A percentile compares a stretch with the other conserved stretches of the same genome.
Evolutionary conservation across 129 eudicot genomes (phyloP).

Genomic region (Logfia minima): DNA sequence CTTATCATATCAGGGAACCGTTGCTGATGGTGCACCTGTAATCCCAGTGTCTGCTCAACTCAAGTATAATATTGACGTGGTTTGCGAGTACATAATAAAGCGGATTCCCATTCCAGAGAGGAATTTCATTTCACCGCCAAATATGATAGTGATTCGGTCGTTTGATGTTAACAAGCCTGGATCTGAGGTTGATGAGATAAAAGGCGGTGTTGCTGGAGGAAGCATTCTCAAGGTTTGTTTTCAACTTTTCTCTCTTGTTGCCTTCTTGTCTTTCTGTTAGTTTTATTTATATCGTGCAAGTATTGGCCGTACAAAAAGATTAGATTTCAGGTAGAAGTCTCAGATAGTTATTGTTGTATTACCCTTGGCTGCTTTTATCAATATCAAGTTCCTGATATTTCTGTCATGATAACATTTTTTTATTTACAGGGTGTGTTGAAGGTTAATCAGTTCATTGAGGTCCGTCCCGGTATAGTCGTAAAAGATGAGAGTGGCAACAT

Average conservation of each 20-base stretch:
- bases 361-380: neutral
- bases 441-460: slow-evolving; percentile 87
- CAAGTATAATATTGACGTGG: slow-evolving; percentile 93
- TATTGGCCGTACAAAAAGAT: neutral
- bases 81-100: slow-evolving; percentile 84
- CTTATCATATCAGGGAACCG: slow-evolving; percentile 67
- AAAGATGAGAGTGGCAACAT: slow-evolving; percentile 92
- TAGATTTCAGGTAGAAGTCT: neutral
- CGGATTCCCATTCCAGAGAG: slow-evolving; percentile 94
- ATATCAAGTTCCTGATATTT: neutral
- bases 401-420: neutral
- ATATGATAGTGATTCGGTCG: slow-evolving; percentile 96
- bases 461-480: slow-evolving; percentile 94
- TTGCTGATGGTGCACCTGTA: slow-evolving; percentile 93
- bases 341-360: neutral
- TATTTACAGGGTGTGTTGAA: slow-evolving; percentile 88
- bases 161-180: slow-evolving; percentile 99
- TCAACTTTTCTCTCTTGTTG: neutral
- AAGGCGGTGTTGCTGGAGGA: slow-evolving; percentile 99
- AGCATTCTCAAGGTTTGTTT: slow-evolving; percentile 82
- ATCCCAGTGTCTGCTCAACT: slow-evolving; percentile 96
- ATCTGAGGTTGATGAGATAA: slow-evolving; percentile 84
- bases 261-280: neutral
- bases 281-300: neutral
- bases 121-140: slow-evolving; percentile 89